Evolutionary conservation across 768 basidiomycete species (phyloP), one percentile per base, ranked within the genome.

Genomic region (Tricholoma terreum): DNA sequence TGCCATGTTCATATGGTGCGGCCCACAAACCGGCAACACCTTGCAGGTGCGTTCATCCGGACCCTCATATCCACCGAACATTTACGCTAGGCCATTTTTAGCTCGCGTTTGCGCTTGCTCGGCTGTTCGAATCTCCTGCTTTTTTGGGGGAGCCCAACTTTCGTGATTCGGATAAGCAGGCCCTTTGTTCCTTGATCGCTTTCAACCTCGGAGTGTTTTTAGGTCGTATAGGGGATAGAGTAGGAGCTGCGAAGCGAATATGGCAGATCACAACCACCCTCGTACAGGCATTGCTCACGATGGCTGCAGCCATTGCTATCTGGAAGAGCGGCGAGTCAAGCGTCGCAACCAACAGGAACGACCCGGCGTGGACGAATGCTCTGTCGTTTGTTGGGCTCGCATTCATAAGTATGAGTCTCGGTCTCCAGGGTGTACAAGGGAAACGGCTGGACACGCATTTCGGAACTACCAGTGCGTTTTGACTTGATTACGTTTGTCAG

Each of bases 371-470:
- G 94, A 79, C 74, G 2, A 84, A 85, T 43, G 69, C 80, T 1
- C 63, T 83, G 31, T 82, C 88, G 1, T 92, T 86, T 64, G 85
- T 87, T 11, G 79, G 84, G 6, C 62, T 97, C n/a, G 92, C 81
- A 1, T 90, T 92, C 69, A 85, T 93, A 70, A 92, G 90, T 60
- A 87, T 87, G 24, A 83, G 81, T 69, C 73, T 97, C 64, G 94
- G 94, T 6, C 73, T 94, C 30, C 93, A 95, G 71, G 92, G 92
- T 19, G 90, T 93, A 68, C 77, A 89, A 73, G 91, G 86, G 51
- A 94, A 93, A 73, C 76, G 89, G 34, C 68, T 91, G 60, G 86
- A 87, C 64, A 87, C 87, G 6, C 86, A 90, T 67, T 92, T 89
- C 67, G 84, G 86, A n/a, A 89, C 87, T 0, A 89, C 87, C n/a